These are phyloP conservation scores for Colletotrichum graminicola DNA, from an alignment of 2,329 filamentous ascomycete species.

Conservation along the genomic window DNA sequence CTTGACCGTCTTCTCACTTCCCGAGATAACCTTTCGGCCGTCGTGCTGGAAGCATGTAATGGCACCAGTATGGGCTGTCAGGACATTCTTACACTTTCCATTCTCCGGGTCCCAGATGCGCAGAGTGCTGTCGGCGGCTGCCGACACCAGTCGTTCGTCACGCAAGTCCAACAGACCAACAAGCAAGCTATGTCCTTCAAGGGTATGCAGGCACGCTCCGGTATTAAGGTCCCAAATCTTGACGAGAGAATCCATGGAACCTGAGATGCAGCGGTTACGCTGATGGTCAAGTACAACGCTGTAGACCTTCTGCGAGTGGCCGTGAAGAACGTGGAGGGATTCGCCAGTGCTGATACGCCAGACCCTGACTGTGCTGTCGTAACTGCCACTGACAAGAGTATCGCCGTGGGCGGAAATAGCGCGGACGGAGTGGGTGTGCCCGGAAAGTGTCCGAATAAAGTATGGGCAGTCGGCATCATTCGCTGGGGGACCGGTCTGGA, in stretches of 20 bases:
- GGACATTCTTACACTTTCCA: slow-evolving; percentile 88
- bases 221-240: slow-evolving; percentile 97
- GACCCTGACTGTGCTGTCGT: slow-evolving; percentile 93
- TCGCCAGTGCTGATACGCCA: slow-evolving; percentile 99
- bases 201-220: slow-evolving; percentile 85
- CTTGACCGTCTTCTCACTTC: slow-evolving; percentile 94
- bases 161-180: slow-evolving; percentile 92
- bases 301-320: slow-evolving; percentile 94
- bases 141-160: slow-evolving; percentile 91
- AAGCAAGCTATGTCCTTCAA: slow-evolving; percentile 92
- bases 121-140: slow-evolving; percentile 93
- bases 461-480: slow-evolving; percentile 89
- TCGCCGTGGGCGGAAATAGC: slow-evolving; percentile 96
- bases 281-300: slow-evolving; percentile 94
- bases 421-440: slow-evolving; percentile 93
- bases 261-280: slow-evolving; percentile 95
- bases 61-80: slow-evolving; percentile 94
- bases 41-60: slow-evolving; percentile 99
- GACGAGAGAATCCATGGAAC: slow-evolving; percentile 97
- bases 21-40: slow-evolving; percentile 94
- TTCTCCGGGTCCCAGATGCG: slow-evolving; percentile 97
- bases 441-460: slow-evolving; percentile 87
- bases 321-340: slow-evolving; percentile 83
- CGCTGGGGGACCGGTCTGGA: slow-evolving; percentile 80
- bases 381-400: slow-evolving; percentile 96